These are phyloP conservation scores for Xylaria sp. DNA, from an alignment of 2,329 filamentous ascomycete genomes.

Conservation along the genomic window DNA sequence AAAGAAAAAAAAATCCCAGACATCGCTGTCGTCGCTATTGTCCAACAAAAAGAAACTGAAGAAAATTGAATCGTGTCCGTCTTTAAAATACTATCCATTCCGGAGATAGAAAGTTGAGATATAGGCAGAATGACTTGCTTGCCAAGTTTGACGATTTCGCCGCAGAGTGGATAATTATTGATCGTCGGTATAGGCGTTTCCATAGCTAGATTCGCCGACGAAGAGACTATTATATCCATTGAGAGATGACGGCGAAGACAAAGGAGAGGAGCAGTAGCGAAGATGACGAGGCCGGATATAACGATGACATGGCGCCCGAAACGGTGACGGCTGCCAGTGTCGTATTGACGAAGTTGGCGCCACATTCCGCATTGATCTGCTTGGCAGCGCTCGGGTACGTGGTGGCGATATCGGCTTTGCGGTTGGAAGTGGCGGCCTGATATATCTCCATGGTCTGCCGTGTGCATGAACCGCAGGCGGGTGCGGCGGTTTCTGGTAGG, in stretches of 20 bases:
- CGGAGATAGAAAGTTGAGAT: not conserved
- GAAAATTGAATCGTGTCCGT: not conserved
- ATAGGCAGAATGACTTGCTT: not conserved
- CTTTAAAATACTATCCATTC: constrained; percentile 4
- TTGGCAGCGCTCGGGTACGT: constrained; percentile 78
- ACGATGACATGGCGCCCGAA: constrained; percentile 37
- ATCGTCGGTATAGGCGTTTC: not conserved
- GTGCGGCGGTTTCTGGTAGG: constrained; percentile 73
- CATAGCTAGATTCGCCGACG: not conserved
- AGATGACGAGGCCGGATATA: constrained; percentile 36
- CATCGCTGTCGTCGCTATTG: constrained; percentile 2
- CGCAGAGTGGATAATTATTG: constrained; percentile 7
- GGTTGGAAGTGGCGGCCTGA: constrained; percentile 72
- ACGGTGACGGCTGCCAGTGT: constrained; percentile 56
- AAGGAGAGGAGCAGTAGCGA: constrained; percentile 43
- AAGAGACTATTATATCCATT: constrained; percentile 41
- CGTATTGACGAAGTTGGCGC: constrained; percentile 65
- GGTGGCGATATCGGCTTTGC: constrained; percentile 70
- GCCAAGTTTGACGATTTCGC: constrained; percentile 11
- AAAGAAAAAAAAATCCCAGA: constrained; percentile 12
- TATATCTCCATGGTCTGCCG: constrained; percentile 85
- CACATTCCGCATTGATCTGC: constrained; percentile 75
- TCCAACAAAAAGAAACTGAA: not conserved
- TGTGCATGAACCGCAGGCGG: constrained; percentile 80
- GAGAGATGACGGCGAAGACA: constrained; percentile 40